phyloP scores from a whole-genome alignment of 1,139 yeast genomes.

The Chernovozyma aurita region DNA sequence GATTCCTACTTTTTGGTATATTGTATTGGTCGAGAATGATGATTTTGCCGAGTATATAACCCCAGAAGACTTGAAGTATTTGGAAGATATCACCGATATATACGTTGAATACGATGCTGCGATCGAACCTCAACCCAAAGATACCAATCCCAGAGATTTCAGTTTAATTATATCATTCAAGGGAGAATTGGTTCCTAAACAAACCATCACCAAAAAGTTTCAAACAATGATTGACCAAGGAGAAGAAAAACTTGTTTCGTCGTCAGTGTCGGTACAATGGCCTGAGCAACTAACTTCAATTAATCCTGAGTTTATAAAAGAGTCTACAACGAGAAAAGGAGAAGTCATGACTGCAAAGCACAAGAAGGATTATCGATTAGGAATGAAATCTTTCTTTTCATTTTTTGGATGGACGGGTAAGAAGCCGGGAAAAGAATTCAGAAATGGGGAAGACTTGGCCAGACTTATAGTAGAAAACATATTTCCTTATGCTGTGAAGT shows the following conservation, averaged over 20 bases:
- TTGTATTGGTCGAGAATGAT: constrained; percentile 69
- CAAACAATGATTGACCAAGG: constrained; percentile 40
- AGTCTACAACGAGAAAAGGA: constrained; percentile 19
- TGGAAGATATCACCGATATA: constrained; percentile 57
- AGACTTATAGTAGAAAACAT: constrained; percentile 60
- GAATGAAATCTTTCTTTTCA: constrained; percentile 72
- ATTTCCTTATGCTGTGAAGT: constrained; percentile 68
- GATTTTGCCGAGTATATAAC: constrained; percentile 69
- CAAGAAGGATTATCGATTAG: constrained; percentile 57
- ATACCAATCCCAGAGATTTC: constrained; percentile 37
- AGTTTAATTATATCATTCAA: constrained; percentile 52
- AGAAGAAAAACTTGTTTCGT: constrained; percentile 49
- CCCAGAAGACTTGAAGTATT: constrained; percentile 62
- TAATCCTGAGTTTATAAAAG: constrained; percentile 46
- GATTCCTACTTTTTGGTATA: constrained; percentile 73
- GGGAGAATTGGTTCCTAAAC: constrained; percentile 41
- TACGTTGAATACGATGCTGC: constrained; percentile 47
- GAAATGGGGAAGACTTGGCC: constrained; percentile 69
- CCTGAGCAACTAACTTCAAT: constrained; percentile 51
- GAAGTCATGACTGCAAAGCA: constrained; percentile 43
- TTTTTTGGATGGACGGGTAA: constrained; percentile 75
- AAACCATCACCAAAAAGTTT: constrained; percentile 52
- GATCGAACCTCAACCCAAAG: constrained; percentile 12
- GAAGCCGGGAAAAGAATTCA: constrained; percentile 68
- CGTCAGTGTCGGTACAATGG: constrained; percentile 52